Evolutionary conservation across 192 early-diverging fungal species (phyloP).

Genomic region (Umbelopsis ramanniana): DNA sequence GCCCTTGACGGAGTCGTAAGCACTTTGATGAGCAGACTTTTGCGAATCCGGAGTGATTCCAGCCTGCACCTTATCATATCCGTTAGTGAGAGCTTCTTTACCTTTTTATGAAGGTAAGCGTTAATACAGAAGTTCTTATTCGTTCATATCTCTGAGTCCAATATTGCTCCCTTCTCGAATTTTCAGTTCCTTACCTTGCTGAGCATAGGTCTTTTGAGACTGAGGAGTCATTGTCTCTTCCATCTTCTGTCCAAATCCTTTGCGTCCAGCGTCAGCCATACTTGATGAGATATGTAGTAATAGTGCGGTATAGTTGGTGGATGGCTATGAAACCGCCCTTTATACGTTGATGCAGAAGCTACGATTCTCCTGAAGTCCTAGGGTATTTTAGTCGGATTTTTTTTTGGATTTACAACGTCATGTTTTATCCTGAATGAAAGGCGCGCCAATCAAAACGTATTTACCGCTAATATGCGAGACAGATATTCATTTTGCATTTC

Average conservation of each 20-base stretch:
- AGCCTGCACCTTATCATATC: neutral
- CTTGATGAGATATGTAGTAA: neutral
- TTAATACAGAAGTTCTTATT: too few relatives aligned
- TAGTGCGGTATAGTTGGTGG: neutral
- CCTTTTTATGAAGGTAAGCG: too few relatives aligned
- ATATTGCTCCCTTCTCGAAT: too few relatives aligned
- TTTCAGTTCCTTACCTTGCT: neutral
- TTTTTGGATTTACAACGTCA: too few relatives aligned
- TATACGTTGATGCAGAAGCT: too few relatives aligned
- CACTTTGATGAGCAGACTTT: neutral
- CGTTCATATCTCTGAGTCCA: too few relatives aligned
- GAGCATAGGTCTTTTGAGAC: slow-evolving; percentile 17
- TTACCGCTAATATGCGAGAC: too few relatives aligned
- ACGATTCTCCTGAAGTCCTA: too few relatives aligned
- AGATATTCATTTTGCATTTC: too few relatives aligned
- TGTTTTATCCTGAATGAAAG: too few relatives aligned
- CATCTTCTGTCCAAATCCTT: neutral
- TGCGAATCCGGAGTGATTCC: neutral
- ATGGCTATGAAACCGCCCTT: neutral
- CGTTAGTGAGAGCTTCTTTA: neutral
- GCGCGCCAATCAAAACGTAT: too few relatives aligned
- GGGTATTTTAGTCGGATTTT: too few relatives aligned
- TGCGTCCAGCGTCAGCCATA: neutral
- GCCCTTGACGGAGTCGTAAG: neutral
- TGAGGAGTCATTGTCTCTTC: slow-evolving; percentile 17